A percentile compares a stretch with the other conserved stretches of the same genome.
These are phyloP conservation scores for Vairimorpha necatrix DNA, from an alignment of 371 early-diverging fungal species.

Conservation along the genomic window DNA sequence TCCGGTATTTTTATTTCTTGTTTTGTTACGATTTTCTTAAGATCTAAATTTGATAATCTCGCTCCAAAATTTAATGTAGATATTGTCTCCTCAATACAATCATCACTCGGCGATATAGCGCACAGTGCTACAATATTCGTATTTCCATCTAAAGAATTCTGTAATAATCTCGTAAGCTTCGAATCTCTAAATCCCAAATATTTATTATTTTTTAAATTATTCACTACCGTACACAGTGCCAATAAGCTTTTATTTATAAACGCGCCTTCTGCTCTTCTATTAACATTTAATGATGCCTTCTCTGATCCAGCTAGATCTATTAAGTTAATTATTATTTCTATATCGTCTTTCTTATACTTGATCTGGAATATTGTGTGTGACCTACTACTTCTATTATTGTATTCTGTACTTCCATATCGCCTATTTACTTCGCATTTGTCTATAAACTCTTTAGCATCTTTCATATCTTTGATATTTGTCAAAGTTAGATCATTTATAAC, in stretches of 20 bases:
- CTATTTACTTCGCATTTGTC: slow-evolving; percentile 74
- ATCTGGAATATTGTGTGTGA: slow-evolving; percentile 83
- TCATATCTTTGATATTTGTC: slow-evolving; percentile 69
- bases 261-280: slow-evolving; percentile 65
- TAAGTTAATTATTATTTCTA: slow-evolving; percentile 64
- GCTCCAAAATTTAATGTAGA: slow-evolving; percentile 84
- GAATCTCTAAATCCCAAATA: slow-evolving; percentile 81
- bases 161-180: slow-evolving; percentile 77
- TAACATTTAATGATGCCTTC: slow-evolving; percentile 50
- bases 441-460: slow-evolving; percentile 73
- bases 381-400: slow-evolving; percentile 75
- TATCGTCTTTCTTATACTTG: slow-evolving; percentile 66
- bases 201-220: slow-evolving; percentile 64
- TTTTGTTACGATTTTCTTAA: slow-evolving; percentile 18
- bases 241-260: slow-evolving; percentile 67
- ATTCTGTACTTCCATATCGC: slow-evolving; percentile 73
- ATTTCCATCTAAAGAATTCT: slow-evolving; percentile 73
- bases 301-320: slow-evolving; percentile 65
- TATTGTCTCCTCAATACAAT: slow-evolving; percentile 75
- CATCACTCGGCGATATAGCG: slow-evolving; percentile 74
- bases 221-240: slow-evolving; percentile 63
- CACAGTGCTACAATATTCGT: slow-evolving; percentile 73
- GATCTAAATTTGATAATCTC: slow-evolving; percentile 49
- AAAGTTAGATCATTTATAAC: slow-evolving; percentile 32
- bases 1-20: background rate